A percentile compares a stretch with the other conserved stretches of the same genome.
phyloP scores from a whole-genome alignment of 2,329 filamentous ascomycete genomes.

The Hirsutella minnesotensis region DNA sequence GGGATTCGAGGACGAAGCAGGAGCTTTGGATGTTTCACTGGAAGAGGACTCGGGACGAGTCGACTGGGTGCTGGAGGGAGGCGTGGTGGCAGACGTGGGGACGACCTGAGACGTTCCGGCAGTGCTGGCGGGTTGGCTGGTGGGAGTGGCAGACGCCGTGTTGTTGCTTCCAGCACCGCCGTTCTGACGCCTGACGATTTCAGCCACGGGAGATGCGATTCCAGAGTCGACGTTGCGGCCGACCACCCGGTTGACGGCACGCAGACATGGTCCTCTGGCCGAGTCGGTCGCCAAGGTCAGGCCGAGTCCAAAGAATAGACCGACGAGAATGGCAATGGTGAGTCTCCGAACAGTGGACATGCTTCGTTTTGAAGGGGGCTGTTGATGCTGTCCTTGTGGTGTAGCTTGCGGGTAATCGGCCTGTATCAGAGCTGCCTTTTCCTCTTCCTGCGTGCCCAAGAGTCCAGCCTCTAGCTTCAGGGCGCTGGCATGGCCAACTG shows the following conservation, averaged over 20 bases:
- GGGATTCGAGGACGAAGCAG: neutral
- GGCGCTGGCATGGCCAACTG: constrained; percentile 2
- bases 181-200: constrained; percentile 50
- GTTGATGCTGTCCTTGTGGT: neutral
- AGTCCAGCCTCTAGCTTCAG: constrained; percentile 12
- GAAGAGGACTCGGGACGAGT: neutral
- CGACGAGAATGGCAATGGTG: constrained; percentile 10
- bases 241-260: constrained; percentile 43
- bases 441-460: constrained; percentile 11
- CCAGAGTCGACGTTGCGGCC: constrained; percentile 46
- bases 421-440: constrained; percentile 8
- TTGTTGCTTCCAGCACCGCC: constrained; percentile 20
- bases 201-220: constrained; percentile 50
- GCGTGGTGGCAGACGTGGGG: neutral
- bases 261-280: neutral
- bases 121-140: neutral
- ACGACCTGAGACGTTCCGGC: neutral
- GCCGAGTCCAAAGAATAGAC: constrained; percentile 15
- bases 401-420: constrained; percentile 1
- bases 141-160: constrained; percentile 2
- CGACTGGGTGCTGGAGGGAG: neutral
- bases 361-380: neutral
- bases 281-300: constrained; percentile 7
- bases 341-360: constrained; percentile 9
- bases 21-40: neutral